Evolutionary conservation across 1,139 yeast genomes (phyloP).

Genomic region (Yamadazyma conglobata): DNA sequence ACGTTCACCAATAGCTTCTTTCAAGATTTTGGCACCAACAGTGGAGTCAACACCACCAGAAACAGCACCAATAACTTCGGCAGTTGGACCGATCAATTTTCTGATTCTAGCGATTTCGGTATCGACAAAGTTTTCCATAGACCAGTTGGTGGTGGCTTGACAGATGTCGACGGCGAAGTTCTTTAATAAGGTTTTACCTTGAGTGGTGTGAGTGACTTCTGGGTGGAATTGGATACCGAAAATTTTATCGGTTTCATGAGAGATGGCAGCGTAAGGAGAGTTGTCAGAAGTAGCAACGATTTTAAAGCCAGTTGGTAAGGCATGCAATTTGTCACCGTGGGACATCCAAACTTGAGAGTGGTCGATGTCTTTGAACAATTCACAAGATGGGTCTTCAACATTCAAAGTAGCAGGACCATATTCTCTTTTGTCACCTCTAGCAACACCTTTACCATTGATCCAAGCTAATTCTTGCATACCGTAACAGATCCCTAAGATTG

Average conservation of each 20-base stretch:
- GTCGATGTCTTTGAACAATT: slow-evolving; percentile 82
- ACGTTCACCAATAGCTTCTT: slow-evolving; percentile 97
- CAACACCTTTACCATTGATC: slow-evolving; percentile 95
- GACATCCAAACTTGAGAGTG: slow-evolving; percentile 99
- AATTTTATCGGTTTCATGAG: slow-evolving; percentile 67
- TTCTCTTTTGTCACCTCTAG: slow-evolving; percentile 96
- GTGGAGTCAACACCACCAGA: slow-evolving; percentile 99
- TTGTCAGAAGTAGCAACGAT: slow-evolving; percentile 88
- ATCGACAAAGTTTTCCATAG: slow-evolving; percentile 95
- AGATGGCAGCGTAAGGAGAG: slow-evolving; percentile 94
- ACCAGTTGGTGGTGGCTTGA: slow-evolving; percentile 87
- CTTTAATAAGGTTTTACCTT: slow-evolving; percentile 82
- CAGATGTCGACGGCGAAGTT: slow-evolving; percentile 94
- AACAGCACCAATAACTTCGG: slow-evolving; percentile 99
- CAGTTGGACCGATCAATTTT: slow-evolving; percentile 91
- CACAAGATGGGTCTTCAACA: slow-evolving; percentile 64
- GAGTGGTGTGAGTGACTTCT: slow-evolving; percentile 93
- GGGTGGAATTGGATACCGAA: slow-evolving; percentile 99
- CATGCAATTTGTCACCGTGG: slow-evolving; percentile 93
- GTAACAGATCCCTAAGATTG: slow-evolving; percentile 95
- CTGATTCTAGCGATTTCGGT: slow-evolving; percentile 93
- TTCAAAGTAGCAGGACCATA: slow-evolving; percentile 93
- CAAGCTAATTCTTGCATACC: slow-evolving; percentile 99
- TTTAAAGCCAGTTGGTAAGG: slow-evolving; percentile 85
- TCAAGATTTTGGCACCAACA: slow-evolving; percentile 97